These are phyloP conservation scores for Phytophthora lateralis DNA, from an alignment of 352 stramenopile species.

Conservation along the genomic window DNA sequence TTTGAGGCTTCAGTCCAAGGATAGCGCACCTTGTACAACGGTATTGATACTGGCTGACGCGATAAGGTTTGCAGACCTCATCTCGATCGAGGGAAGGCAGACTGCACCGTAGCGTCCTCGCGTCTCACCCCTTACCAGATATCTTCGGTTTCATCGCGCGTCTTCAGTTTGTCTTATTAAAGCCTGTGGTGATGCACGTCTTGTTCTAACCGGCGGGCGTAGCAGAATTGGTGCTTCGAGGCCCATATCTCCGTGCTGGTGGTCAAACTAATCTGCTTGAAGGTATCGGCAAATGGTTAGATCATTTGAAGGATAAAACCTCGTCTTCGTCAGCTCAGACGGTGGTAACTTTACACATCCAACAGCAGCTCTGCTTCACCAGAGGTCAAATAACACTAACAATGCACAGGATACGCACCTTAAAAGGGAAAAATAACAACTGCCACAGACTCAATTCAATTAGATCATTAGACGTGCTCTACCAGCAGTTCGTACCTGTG, in stretches of 20 bases:
- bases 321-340: neutral
- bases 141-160: neutral
- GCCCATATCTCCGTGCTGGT: neutral
- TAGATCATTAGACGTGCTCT: too few relatives aligned
- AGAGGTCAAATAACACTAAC: too few relatives aligned
- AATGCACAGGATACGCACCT: too few relatives aligned
- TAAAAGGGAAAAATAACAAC: too few relatives aligned
- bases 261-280: neutral
- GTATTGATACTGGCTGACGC: too few relatives aligned
- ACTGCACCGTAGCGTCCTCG: slow-evolving; percentile 3
- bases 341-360: too few relatives aligned
- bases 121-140: neutral
- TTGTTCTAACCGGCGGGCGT: neutral
- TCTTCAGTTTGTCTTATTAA: slow-evolving; percentile 2
- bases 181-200: slow-evolving; percentile 4
- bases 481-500: too few relatives aligned
- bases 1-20: neutral
- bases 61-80: too few relatives aligned
- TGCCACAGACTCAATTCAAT: too few relatives aligned
- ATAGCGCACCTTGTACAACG: neutral
- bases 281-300: neutral
- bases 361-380: too few relatives aligned
- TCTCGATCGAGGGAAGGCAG: neutral
- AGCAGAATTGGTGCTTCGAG: neutral
- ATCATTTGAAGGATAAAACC: neutral